Base-by-base conservation (phyloP, 495 filamentous ascomycete species). In the Trichoderma erinaceum region DNA sequence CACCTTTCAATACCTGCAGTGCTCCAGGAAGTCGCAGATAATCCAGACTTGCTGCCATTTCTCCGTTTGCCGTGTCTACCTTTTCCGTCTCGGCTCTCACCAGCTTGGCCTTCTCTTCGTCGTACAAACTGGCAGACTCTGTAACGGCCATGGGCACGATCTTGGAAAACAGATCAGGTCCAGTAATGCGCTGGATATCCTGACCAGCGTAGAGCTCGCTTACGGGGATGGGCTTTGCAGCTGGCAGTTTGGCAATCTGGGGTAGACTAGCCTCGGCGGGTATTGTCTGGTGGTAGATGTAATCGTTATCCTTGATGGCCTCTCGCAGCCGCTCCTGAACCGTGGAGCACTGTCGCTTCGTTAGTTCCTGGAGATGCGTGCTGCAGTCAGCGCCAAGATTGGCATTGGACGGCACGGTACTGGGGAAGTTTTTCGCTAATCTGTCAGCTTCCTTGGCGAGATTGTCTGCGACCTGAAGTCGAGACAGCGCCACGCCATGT, bases 81-180 rank as follows among this genome's bases (percentile, higher is more conserved):
- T 90, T 89, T 77, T 98, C 95, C 2, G 92, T 92, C 76, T 99
- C 95, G 2, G 95, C 96, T 41, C 95, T 87, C 41, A 97, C 88
- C 46, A 99, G 80, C 77, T 98, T 98, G 23, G 96, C 95, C 75
- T 98, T 99, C 77, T 99, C 95, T 78, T 99, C 95, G 73, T 98
- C 95, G 75, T 99, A 99, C 71, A 98, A 79, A 76, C 93, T 97
- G 38, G 95, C 95, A 41, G 92, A 95, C 75, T 99, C 93, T 6
- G 95, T 99, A 10, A 99, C 94, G 8, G 92, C 90, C 84, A 97
- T 92, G 2, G 95, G 95, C 13, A 98, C 92, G 66, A 99, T 95
- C 73, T 94, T 96, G 68, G 95, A 88, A 79, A 99, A 99, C 67
- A 99, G 90, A 79, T 98, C 96, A 1, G 94, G 95, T 0, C 95